phyloP scores from a whole-genome alignment of 1,284 basidiomycete species.

The Pseudozyma thailandica region DNA sequence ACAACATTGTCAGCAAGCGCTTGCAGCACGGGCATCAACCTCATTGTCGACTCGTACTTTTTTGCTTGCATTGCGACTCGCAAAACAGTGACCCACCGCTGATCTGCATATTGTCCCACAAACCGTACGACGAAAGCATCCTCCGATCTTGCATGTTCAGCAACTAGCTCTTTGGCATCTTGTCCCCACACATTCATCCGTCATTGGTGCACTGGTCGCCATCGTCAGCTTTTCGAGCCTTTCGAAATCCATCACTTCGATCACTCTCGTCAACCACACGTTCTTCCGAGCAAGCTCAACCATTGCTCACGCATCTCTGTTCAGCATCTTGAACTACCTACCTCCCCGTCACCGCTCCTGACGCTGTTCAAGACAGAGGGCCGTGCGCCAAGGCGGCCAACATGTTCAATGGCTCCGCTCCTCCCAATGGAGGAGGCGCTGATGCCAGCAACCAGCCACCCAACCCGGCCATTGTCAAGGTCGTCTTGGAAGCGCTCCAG shows the following conservation, averaged over 20 bases:
- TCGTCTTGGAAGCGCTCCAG: slow-evolving; percentile 75
- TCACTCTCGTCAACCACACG: neutral
- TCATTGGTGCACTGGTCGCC: too few relatives aligned
- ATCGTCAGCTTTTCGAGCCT: neutral
- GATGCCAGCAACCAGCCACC: slow-evolving; percentile 44
- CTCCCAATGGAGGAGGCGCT: slow-evolving; percentile 37
- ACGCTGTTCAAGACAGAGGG: slow-evolving; percentile 28
- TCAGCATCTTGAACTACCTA: neutral
- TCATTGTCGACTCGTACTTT: too few relatives aligned
- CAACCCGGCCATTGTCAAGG: slow-evolving; percentile 68
- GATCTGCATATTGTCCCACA: too few relatives aligned
- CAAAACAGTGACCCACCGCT: too few relatives aligned
- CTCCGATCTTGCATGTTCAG: too few relatives aligned
- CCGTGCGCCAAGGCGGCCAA: slow-evolving; percentile 47
- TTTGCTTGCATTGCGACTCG: too few relatives aligned
- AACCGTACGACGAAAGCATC: too few relatives aligned
- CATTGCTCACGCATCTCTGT: neutral
- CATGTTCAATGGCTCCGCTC: slow-evolving; percentile 52
- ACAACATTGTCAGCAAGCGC: neutral
- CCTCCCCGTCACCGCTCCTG: slow-evolving; percentile 70
- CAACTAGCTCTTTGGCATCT: too few relatives aligned
- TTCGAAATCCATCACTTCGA: too few relatives aligned
- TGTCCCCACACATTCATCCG: too few relatives aligned
- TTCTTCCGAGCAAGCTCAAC: neutral
- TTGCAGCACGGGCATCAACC: too few relatives aligned